These are phyloP conservation scores for Cadophora luteo-olivacea DNA, from an alignment of 2,329 filamentous ascomycete genomes.

Conservation along the genomic window DNA sequence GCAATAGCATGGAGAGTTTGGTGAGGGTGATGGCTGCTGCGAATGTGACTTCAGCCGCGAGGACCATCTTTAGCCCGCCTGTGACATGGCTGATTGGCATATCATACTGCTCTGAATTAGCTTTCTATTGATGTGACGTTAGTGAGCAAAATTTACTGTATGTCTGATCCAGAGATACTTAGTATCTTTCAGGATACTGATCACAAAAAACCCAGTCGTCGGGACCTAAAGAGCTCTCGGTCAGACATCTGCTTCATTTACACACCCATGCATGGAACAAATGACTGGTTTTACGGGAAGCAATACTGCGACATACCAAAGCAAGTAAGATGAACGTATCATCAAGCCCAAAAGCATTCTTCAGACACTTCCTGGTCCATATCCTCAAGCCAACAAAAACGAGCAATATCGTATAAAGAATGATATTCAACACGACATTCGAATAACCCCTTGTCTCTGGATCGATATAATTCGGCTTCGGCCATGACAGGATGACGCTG, in stretches of 20 bases:
- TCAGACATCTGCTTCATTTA: neutral
- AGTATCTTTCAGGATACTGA: constrained; percentile 46
- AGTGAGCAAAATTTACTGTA: constrained; percentile 25
- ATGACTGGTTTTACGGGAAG: neutral
- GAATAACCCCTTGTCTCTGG: constrained; percentile 52
- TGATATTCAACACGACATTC: constrained; percentile 51
- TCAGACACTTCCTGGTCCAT: constrained; percentile 52
- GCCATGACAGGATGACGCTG: constrained; percentile 39
- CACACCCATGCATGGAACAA: neutral
- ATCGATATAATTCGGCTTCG: constrained; percentile 53
- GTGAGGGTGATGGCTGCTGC: constrained; percentile 45
- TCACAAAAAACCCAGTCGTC: constrained; percentile 47
- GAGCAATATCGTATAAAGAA: constrained; percentile 49
- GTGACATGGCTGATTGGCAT: constrained; percentile 45
- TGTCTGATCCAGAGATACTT: constrained; percentile 49
- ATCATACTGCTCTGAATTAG: constrained; percentile 45
- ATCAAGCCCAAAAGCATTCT: constrained; percentile 53
- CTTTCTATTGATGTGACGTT: neutral
- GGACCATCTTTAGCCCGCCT: constrained; percentile 48
- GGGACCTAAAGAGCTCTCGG: constrained; percentile 36
- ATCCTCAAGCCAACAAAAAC: constrained; percentile 52
- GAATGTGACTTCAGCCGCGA: constrained; percentile 49
- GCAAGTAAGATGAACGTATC: constrained; percentile 53
- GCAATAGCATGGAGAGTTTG: constrained; percentile 49
- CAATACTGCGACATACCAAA: constrained; percentile 40